These are phyloP conservation scores for Vitis hybrid DNA, from an alignment of 177 flowering plant species.

Conservation along the genomic window DNA sequence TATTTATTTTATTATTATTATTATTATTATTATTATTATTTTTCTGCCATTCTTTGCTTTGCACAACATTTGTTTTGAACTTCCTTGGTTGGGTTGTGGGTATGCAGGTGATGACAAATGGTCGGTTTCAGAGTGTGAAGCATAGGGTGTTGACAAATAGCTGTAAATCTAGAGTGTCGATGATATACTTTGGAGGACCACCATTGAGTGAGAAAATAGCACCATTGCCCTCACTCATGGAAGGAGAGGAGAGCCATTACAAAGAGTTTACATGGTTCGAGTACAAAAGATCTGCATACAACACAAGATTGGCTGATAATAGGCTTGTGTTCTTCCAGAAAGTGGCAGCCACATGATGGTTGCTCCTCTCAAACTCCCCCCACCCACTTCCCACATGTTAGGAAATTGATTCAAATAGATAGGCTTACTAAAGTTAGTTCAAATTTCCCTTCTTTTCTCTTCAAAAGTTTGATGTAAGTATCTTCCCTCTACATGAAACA, in stretches of 20 bases:
- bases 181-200: constrained; percentile 67
- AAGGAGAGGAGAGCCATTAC: constrained; percentile 51
- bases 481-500: no score
- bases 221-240: constrained; percentile 34
- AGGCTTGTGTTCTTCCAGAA: constrained; percentile 47
- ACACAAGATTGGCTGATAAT: constrained; percentile 49
- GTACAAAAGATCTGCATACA: constrained; percentile 43
- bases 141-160: constrained; percentile 17
- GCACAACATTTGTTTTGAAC: no score
- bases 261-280: constrained; percentile 62
- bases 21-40: neutral
- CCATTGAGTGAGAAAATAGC: constrained; percentile 37
- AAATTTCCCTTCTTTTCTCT: no score
- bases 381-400: no score
- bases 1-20: neutral
- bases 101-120: constrained; percentile 20
- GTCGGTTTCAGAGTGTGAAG: constrained; percentile 16
- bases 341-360: constrained; percentile 20
- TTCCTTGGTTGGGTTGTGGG: neutral
- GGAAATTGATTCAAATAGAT: no score
- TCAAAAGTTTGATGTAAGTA: no score
- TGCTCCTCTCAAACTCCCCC: no score
- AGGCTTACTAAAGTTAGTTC: no score
- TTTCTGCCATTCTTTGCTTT: neutral
- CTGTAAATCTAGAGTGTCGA: constrained; percentile 27